A percentile compares a stretch with the other conserved stretches of the same genome.
phyloP scores from a whole-genome alignment of 805 yeast species.

The Candida alai region DNA sequence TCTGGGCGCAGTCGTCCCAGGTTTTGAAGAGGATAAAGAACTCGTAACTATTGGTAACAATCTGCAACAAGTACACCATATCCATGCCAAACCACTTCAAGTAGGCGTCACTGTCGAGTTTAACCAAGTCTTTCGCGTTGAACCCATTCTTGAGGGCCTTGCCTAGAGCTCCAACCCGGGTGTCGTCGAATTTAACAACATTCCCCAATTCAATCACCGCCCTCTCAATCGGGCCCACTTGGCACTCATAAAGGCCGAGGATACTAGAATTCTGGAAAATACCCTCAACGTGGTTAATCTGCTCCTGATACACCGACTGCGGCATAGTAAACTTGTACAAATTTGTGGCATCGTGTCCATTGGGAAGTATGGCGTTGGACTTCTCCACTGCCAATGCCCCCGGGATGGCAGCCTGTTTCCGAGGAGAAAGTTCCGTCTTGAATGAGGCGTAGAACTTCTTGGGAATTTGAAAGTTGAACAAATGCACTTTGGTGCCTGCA shows the following conservation, averaged over 20 bases:
- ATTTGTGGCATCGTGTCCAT: constrained; percentile 51
- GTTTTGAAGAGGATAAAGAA: constrained; percentile 65
- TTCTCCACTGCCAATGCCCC: constrained; percentile 56
- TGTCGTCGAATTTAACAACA: constrained; percentile 63
- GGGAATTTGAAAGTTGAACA: constrained; percentile 68
- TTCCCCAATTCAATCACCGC: constrained; percentile 78
- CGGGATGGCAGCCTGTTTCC: constrained; percentile 26
- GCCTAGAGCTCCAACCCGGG: constrained; percentile 78
- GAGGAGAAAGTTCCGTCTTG: constrained; percentile 44
- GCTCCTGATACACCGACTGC: constrained; percentile 56
- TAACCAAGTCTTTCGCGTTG: constrained; percentile 52
- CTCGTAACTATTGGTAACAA: constrained; percentile 71
- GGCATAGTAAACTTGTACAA: constrained; percentile 67
- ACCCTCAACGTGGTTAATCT: constrained; percentile 54
- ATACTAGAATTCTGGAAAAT: constrained; percentile 59
- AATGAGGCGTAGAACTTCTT: constrained; percentile 69
- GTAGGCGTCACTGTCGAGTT: constrained; percentile 49
- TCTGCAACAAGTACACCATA: constrained; percentile 62
- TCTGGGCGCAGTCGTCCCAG: constrained; percentile 47
- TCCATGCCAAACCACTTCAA: constrained; percentile 53
- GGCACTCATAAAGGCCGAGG: constrained; percentile 72
- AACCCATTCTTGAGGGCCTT: constrained; percentile 85
- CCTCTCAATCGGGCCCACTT: constrained; percentile 63
- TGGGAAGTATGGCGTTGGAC: constrained; percentile 64
- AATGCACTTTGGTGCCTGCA: constrained; percentile 70